Conservation (phyloP, 495 filamentous ascomycete species). For the Neurospora tetraspora region DNA sequence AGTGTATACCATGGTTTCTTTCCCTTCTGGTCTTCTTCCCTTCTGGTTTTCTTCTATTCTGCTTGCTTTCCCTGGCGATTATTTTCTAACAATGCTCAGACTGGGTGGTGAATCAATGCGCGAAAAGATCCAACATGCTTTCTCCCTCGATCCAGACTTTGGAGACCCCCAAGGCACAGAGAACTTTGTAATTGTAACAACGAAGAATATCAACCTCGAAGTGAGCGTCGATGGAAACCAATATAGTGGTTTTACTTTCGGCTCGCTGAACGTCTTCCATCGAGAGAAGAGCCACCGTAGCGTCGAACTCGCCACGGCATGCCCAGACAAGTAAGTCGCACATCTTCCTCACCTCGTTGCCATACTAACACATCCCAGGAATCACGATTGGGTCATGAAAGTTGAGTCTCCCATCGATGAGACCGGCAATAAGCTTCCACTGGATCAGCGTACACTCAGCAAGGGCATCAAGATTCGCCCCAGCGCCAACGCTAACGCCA, state of each 20-base stretch:
- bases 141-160: neutral
- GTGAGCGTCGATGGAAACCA: conserved; percentile 2
- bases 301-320: conserved; percentile 24
- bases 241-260: neutral
- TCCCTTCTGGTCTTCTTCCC: neutral
- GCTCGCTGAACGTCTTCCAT: conserved; percentile 2
- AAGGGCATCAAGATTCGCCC: neutral
- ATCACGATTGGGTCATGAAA: conserved; percentile 15
- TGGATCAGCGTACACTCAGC: neutral
- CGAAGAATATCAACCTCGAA: conserved; percentile 14
- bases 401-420: conserved; percentile 4
- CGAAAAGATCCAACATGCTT: neutral
- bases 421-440: neutral
- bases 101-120: neutral
- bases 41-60: neutral
- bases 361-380: conserved; percentile 3
- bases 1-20: conserved; percentile 3
- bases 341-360: neutral
- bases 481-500: neutral
- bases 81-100: neutral
- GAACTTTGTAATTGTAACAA: conserved; percentile 7
- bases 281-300: conserved; percentile 6
- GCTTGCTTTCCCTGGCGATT: neutral
- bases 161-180: neutral
- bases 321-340: conserved; percentile 30